Evolutionary conservation across 176 grass and related monocot genomes (phyloP), one percentile per base, ranked within the genome.

Genomic region (Coix lacrymajobi): DNA sequence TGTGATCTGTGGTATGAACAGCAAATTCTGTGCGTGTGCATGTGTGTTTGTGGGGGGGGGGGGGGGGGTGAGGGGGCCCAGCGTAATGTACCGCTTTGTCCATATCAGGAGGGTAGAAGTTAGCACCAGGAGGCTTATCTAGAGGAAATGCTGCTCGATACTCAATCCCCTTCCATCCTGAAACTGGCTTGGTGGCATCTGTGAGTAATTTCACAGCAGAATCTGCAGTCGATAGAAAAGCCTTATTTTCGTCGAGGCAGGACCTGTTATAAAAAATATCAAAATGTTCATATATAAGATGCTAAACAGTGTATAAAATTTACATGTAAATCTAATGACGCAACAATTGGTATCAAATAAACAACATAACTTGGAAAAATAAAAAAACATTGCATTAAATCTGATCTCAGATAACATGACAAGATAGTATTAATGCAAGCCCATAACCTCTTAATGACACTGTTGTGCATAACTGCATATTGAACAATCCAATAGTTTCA

Each of bases 61-160:
- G 69, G 32, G 33, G 49, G 5, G 77, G 57, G n/a, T n/a, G n/a
- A n/a, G 28, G 32, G 2, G 33, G 3, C 17, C 49, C 0, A 11
- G 2, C 52, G 2, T 61, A 76, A 38, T 6, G 41, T 89, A 98
- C 95, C 90, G 68, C 89, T 90, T 98, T 98, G 89, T 91, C 87
- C 92, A 98, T 95, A 85, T 98, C 95, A 89, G 90, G 84, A 86
- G 95, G 95, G 66, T 98, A 98, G 66, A 98, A 98, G 69, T 93
- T 98, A 73, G 95, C 92, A 79, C 92, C 90, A 79, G 86, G 84
- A 51, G 92, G 92, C 82, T 98, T 98, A 86, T 83, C 51, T 72
- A 82, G 44, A 88, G 95, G 95, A 88, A 98, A 98, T 81, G 90
- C 88, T 81, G 78, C 90, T 82, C 88, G 86, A 85, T 95, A 98